Evolutionary conservation across 805 yeast genomes (phyloP).

Genomic region (Metschnikowia reukaufii): DNA sequence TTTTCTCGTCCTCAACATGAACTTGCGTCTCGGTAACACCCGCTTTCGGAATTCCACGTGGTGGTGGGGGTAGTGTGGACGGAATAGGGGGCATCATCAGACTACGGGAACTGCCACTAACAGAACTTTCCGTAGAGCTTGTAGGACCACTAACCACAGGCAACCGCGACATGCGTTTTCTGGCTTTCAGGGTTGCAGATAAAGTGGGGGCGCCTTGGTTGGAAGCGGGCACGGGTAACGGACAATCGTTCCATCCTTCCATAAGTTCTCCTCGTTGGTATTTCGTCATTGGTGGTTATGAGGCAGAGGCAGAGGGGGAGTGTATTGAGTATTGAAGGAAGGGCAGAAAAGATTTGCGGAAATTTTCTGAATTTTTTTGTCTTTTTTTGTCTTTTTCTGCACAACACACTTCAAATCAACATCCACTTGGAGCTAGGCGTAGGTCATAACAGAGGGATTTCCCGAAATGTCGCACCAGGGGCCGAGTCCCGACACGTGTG

Average conservation of each 20-base stretch:
- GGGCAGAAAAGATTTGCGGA: background rate
- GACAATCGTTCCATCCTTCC: slow-evolving; percentile 68
- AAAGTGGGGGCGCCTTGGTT: slow-evolving; percentile 8
- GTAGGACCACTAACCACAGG: slow-evolving; percentile 4
- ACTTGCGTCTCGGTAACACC: background rate
- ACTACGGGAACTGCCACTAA: slow-evolving; percentile 6
- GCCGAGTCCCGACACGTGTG: too few relatives aligned
- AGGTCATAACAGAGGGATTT: too few relatives aligned
- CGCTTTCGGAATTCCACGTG: background rate
- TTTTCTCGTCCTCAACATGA: background rate
- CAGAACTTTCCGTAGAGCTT: slow-evolving; percentile 4
- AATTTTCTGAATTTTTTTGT: too few relatives aligned
- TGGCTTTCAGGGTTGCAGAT: slow-evolving; percentile 6
- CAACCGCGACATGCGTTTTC: slow-evolving; percentile 15
- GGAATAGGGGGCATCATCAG: slow-evolving; percentile 8
- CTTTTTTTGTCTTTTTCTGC: too few relatives aligned
- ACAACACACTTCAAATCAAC: too few relatives aligned
- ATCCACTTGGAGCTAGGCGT: too few relatives aligned
- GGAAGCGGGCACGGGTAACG: slow-evolving; percentile 30
- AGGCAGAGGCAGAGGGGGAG: too few relatives aligned
- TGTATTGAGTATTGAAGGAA: too few relatives aligned
- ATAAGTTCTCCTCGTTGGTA: slow-evolving; percentile 39
- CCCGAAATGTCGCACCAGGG: too few relatives aligned
- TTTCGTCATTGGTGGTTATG: slow-evolving; percentile 28
- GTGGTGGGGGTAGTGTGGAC: background rate